Evolutionary conservation across 208 protist genomes (phyloP).

Genomic region (Trypanosoma scelopori): DNA sequence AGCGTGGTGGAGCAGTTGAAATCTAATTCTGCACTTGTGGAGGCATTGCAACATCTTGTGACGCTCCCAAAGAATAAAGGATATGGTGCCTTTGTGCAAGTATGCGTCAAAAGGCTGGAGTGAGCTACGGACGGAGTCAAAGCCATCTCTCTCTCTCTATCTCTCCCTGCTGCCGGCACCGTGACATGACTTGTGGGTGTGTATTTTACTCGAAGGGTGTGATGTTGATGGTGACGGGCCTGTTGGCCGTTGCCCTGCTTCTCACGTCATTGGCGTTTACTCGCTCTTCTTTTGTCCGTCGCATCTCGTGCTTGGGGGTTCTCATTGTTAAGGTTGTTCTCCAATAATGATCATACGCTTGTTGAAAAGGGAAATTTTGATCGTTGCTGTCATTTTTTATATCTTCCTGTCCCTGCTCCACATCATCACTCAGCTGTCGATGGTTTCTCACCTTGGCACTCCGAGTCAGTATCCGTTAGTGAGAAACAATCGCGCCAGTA

Average conservation of each 20-base stretch:
- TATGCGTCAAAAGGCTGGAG: constrained; percentile 33
- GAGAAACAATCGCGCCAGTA: too few species aligned
- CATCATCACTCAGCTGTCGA: not conserved
- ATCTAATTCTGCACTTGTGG: not conserved
- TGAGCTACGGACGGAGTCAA: constrained; percentile 9
- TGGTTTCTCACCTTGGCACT: not conserved
- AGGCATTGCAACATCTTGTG: constrained; percentile 33
- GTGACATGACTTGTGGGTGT: not conserved
- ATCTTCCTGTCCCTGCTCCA: not conserved
- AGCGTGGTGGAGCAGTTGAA: constrained; percentile 30
- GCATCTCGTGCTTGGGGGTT: too few species aligned
- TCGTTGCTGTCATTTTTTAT: constrained; percentile 10
- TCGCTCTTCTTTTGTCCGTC: too few species aligned
- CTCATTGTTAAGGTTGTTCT: too few species aligned
- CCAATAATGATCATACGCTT: too few species aligned
- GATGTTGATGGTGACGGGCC: too few species aligned
- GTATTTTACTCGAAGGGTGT: not conserved
- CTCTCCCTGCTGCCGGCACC: not conserved
- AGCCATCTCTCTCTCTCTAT: constrained; percentile 1
- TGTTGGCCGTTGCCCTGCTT: too few species aligned
- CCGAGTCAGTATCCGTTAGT: too few species aligned
- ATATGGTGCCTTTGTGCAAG: constrained; percentile 56
- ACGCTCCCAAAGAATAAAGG: constrained; percentile 37
- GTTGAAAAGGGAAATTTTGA: too few species aligned
- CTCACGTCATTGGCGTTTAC: too few species aligned